Percentiles rank a stretch among this genome's conserved stretches.
Conservation (phyloP, 352 stramenopile species). For the Peronospora tabacina region DNA sequence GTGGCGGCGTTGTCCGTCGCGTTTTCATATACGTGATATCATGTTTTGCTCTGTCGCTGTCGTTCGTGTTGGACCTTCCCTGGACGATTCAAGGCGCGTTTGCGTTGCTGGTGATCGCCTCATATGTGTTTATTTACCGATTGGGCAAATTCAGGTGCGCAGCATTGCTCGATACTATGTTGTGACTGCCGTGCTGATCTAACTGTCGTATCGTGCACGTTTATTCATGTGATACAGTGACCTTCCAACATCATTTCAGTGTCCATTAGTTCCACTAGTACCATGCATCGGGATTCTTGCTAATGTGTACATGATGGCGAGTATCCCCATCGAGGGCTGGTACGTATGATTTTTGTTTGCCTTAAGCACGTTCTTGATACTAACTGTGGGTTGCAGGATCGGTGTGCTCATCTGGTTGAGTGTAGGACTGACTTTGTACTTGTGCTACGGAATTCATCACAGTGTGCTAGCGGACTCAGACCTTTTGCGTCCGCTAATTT, state of each 20-base stretch:
- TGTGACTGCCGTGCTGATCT: neutral
- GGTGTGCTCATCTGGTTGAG: constrained; percentile 66
- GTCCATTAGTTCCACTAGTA: constrained; percentile 49
- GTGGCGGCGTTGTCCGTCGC: constrained; percentile 35
- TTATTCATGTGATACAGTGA: constrained; percentile 11
- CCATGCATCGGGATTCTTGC: constrained; percentile 52
- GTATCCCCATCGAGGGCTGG: constrained; percentile 46
- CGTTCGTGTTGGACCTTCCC: constrained; percentile 58
- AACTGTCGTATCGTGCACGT: neutral
- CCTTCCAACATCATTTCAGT: constrained; percentile 44
- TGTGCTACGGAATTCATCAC: constrained; percentile 74
- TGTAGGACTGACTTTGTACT: constrained; percentile 55
- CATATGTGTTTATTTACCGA: constrained; percentile 46
- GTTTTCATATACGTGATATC: constrained; percentile 56
- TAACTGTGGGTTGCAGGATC: constrained; percentile 36
- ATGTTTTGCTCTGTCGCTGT: constrained; percentile 55
- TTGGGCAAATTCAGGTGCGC: constrained; percentile 52
- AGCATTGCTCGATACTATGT: neutral
- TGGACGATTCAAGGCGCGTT: constrained; percentile 38
- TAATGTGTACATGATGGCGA: constrained; percentile 65
- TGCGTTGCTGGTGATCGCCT: constrained; percentile 26
- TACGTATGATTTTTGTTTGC: constrained; percentile 20
- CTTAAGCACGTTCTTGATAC: neutral
- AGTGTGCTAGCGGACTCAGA: constrained; percentile 37
- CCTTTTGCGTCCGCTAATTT: constrained; percentile 30